Evolutionary conservation across 2,329 filamentous ascomycete genomes (phyloP).

Genomic region (Chalara sp.): DNA sequence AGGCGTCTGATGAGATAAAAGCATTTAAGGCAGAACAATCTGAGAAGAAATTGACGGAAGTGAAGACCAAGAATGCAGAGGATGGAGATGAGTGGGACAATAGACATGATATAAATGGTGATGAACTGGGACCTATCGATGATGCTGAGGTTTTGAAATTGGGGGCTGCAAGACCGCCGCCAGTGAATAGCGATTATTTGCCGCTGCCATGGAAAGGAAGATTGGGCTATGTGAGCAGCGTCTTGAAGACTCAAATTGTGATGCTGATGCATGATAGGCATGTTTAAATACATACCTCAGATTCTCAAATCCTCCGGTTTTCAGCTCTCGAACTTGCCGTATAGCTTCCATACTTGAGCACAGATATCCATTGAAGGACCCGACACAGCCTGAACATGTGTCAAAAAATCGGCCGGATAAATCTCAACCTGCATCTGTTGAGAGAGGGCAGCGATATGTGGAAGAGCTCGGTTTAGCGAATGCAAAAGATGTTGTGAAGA

Average conservation of each 20-base stretch:
- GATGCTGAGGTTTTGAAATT: constrained; percentile 22
- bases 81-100: constrained; percentile 21
- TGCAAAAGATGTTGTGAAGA: constrained; percentile 74
- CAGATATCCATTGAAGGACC: constrained; percentile 71
- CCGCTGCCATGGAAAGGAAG: constrained; percentile 88
- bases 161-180: constrained; percentile 45
- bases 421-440: constrained; percentile 56
- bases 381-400: constrained; percentile 68
- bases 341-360: constrained; percentile 88
- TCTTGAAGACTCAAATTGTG: background rate
- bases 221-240: constrained; percentile 68
- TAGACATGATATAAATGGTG: constrained; percentile 22
- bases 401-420: constrained; percentile 84
- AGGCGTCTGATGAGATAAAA: constrained; percentile 26
- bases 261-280: constrained; percentile 43
- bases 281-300: constrained; percentile 91
- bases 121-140: constrained; percentile 19
- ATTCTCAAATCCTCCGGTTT: constrained; percentile 73
- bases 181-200: constrained; percentile 75
- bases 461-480: constrained; percentile 76
- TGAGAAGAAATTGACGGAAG: constrained; percentile 19
- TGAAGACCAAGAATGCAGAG: constrained; percentile 20
- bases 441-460: constrained; percentile 65
- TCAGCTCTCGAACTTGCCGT: constrained; percentile 84
- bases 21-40: constrained; percentile 25